A percentile compares a stretch with the other conserved stretches of the same genome.
phyloP scores from a whole-genome alignment of 345 rosid species.

The Syzygium jambos region DNA sequence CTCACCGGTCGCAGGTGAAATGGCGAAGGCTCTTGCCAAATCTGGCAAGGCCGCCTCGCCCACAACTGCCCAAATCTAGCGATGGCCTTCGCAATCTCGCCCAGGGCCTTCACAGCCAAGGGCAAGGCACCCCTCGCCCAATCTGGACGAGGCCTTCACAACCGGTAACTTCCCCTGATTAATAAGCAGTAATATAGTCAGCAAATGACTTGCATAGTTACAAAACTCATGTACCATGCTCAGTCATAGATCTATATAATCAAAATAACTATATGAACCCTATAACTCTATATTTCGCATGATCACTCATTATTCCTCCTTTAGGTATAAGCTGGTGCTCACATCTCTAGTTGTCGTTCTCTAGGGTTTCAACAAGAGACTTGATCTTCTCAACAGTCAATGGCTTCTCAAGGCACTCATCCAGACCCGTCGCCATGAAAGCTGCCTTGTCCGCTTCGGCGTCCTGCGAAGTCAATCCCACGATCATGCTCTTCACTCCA shows the following conservation, averaged over 20 bases:
- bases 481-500: conserved; percentile 17
- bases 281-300: neutral
- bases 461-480: conserved; percentile 17
- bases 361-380: neutral
- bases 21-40: too few relatives aligned
- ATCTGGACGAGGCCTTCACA: too few relatives aligned
- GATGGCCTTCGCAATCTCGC: too few relatives aligned
- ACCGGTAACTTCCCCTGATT: neutral
- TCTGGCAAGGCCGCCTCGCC: too few relatives aligned
- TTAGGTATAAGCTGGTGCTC: neutral
- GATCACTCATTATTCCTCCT: neutral
- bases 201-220: neutral
- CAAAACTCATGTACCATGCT: neutral
- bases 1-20: too few relatives aligned
- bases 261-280: neutral
- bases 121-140: too few relatives aligned
- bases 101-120: too few relatives aligned
- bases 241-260: neutral
- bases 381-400: conserved; percentile 1
- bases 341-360: neutral
- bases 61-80: too few relatives aligned
- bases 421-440: conserved; percentile 20
- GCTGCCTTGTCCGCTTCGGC: neutral
- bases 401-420: conserved; percentile 21
- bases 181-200: neutral